These are phyloP conservation scores for Mucor ambiguus DNA, from an alignment of 371 early-diverging fungal genomes.

Conservation along the genomic window DNA sequence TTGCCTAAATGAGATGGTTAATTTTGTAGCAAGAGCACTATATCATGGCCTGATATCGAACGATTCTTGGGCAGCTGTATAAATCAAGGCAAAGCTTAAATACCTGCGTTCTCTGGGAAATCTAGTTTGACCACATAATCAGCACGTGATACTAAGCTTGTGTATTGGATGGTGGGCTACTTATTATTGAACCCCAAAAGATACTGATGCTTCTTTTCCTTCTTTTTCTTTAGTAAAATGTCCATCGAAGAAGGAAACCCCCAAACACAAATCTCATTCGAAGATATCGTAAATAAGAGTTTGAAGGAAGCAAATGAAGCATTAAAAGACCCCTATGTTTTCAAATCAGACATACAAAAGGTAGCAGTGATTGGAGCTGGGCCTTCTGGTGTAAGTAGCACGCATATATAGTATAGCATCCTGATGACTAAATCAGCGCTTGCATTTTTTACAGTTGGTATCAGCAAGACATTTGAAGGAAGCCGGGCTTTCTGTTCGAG, in stretches of 20 bases:
- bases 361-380: conserved; percentile 33
- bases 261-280: background rate
- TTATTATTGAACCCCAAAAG: background rate
- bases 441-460: conserved; percentile 8
- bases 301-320: conserved; percentile 21
- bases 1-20: background rate
- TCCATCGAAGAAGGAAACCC: background rate
- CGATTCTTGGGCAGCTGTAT: background rate
- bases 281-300: conserved; percentile 8
- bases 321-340: conserved; percentile 21
- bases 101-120: too few relatives aligned
- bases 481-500: conserved; percentile 20
- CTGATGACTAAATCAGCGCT: background rate
- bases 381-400: conserved; percentile 21
- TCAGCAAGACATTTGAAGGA: conserved; percentile 18
- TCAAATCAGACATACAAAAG: conserved; percentile 24
- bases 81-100: background rate
- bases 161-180: background rate
- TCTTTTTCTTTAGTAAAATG: background rate
- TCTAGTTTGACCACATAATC: too few relatives aligned
- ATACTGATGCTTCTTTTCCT: background rate
- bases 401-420: background rate
- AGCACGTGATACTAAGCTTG: background rate
- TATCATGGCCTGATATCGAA: background rate
- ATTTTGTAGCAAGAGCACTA: background rate